Conservation (phyloP, 1,284 basidiomycete genomes). For the Irpex rosettiformis region DNA sequence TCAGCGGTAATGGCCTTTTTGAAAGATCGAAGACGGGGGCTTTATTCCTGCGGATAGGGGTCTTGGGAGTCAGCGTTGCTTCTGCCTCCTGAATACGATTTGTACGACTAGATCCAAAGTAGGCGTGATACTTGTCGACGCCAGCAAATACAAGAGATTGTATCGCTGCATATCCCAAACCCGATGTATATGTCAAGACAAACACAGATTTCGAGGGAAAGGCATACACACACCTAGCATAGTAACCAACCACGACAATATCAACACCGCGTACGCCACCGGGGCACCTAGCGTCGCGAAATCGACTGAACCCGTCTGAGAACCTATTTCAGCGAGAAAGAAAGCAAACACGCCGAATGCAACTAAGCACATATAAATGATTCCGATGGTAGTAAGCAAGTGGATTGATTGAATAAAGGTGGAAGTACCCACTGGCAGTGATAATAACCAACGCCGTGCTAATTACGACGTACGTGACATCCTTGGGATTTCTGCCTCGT, state of each 20-base stretch:
- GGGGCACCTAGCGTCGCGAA: slow-evolving; percentile 6
- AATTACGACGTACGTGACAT: neutral
- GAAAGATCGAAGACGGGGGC: neutral
- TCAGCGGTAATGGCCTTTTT: slow-evolving; percentile 5
- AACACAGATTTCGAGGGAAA: neutral
- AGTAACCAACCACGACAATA: slow-evolving; percentile 5
- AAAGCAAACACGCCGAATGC: slow-evolving; percentile 3
- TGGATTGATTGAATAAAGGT: too few species aligned
- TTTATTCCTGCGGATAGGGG: neutral
- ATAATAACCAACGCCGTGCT: neutral
- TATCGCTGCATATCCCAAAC: neutral
- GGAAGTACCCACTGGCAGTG: neutral
- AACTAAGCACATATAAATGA: neutral
- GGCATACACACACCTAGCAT: slow-evolving; percentile 1
- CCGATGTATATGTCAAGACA: neutral
- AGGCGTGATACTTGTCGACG: neutral
- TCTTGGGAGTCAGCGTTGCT: neutral
- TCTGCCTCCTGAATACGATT: neutral
- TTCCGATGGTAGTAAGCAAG: too few species aligned
- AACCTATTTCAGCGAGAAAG: neutral
- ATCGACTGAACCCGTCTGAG: neutral
- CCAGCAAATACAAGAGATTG: neutral
- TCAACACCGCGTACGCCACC: slow-evolving; percentile 4
- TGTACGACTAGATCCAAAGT: neutral
- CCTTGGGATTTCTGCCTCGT: neutral